These are phyloP conservation scores for Fusarium mangiferae DNA, from an alignment of 2,329 filamentous ascomycete species.

Conservation along the genomic window DNA sequence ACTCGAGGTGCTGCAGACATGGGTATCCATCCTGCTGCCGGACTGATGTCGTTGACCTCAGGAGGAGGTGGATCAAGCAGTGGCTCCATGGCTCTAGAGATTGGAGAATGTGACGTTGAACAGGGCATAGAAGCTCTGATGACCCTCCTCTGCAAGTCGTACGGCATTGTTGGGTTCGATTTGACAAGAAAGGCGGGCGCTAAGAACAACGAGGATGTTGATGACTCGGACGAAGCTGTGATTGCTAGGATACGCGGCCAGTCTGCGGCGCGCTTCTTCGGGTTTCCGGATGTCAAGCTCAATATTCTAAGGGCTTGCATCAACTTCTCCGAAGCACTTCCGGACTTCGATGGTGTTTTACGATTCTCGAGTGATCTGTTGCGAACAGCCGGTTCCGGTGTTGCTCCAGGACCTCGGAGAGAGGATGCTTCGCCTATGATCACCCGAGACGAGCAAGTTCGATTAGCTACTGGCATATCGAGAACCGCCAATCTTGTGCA, in stretches of 20 bases:
- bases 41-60: constrained; percentile 77
- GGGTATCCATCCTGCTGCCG: constrained; percentile 92
- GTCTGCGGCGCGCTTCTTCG: constrained; percentile 72
- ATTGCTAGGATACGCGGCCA: constrained; percentile 69
- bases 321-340: constrained; percentile 91
- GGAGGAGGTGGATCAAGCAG: constrained; percentile 59
- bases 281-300: constrained; percentile 82
- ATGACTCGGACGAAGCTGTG: constrained; percentile 63
- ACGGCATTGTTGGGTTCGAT: constrained; percentile 69
- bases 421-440: constrained; percentile 78
- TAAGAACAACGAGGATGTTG: constrained; percentile 41
- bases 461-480: constrained; percentile 85
- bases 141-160: constrained; percentile 68
- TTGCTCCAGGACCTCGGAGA: constrained; percentile 76
- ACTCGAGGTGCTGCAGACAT: constrained; percentile 96
- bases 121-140: constrained; percentile 73
- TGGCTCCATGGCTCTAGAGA: constrained; percentile 66
- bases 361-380: constrained; percentile 87
- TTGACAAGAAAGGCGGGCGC: constrained; percentile 42
- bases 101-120: constrained; percentile 73
- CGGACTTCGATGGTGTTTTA: constrained; percentile 90
- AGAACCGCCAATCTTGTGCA: constrained; percentile 83
- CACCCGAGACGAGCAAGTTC: constrained; percentile 83
- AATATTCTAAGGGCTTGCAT: constrained; percentile 91
- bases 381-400: constrained; percentile 81